Evolutionary conservation across 1,139 yeast genomes (phyloP).

Genomic region (Geotrichum cucujoidarum): DNA sequence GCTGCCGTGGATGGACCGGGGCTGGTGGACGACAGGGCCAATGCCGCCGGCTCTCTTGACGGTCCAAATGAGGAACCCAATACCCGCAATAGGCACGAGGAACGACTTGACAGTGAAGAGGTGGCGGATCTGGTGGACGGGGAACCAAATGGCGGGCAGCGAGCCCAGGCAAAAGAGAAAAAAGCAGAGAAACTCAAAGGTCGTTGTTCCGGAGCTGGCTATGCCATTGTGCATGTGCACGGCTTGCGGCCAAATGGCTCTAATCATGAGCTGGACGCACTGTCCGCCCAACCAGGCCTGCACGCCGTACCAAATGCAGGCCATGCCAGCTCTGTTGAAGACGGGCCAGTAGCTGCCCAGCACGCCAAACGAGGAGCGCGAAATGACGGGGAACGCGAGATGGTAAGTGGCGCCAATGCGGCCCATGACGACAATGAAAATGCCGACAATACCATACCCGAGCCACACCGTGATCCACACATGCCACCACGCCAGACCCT

Average conservation of each 20-base stretch:
- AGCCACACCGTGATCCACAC: conserved; percentile 80
- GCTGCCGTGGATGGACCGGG: conserved; percentile 48
- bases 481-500: conserved; percentile 84
- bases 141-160: conserved; percentile 73
- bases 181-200: conserved; percentile 66
- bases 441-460: conserved; percentile 35
- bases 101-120: conserved; percentile 74
- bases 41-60: conserved; percentile 68
- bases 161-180: conserved; percentile 74
- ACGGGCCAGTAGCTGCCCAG: conserved; percentile 40
- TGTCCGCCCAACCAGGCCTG: conserved; percentile 81
- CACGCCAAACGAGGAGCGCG: conserved; percentile 39
- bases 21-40: conserved; percentile 60
- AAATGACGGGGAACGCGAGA: conserved; percentile 39
- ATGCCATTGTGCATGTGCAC: conserved; percentile 43
- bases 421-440: conserved; percentile 35
- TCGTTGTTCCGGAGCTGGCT: conserved; percentile 50
- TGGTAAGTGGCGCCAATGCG: conserved; percentile 39
- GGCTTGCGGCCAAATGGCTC: conserved; percentile 43
- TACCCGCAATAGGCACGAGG: conserved; percentile 73
- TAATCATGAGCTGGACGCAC: conserved; percentile 56
- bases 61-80: conserved; percentile 77
- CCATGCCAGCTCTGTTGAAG: conserved; percentile 55
- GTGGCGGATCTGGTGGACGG: conserved; percentile 76
- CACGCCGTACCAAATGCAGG: conserved; percentile 79